Evolutionary conservation across 2,329 filamentous ascomycete species (phyloP).

Genomic region (Pseudopyricularia cyperi): DNA sequence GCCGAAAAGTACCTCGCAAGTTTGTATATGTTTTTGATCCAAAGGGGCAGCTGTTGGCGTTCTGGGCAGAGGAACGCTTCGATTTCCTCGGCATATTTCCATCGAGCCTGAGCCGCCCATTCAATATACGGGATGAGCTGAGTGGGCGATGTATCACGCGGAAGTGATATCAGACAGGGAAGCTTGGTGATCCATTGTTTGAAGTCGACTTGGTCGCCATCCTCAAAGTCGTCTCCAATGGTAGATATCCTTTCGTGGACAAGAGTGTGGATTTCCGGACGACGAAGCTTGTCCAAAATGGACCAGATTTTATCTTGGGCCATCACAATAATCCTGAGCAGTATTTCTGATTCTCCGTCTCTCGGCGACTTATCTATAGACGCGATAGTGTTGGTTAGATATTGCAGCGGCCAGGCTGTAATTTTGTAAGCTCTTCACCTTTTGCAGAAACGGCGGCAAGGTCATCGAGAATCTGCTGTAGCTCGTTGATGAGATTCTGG

Average conservation of each 20-base stretch:
- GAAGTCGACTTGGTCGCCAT: background rate
- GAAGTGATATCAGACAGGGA: background rate
- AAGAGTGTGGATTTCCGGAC: conserved; percentile 1
- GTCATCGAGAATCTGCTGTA: conserved; percentile 9
- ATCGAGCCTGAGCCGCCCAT: conserved; percentile 10
- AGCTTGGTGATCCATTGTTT: background rate
- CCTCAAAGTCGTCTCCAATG: background rate
- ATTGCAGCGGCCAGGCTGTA: background rate
- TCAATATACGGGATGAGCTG: conserved; percentile 4
- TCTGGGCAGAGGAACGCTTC: conserved; percentile 5
- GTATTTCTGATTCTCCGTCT: background rate
- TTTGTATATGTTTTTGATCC: conserved; percentile 9
- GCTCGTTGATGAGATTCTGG: conserved; percentile 5
- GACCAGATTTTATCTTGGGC: conserved; percentile 4
- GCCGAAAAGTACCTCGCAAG: conserved; percentile 10
- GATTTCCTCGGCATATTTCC: conserved; percentile 7
- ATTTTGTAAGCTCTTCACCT: conserved; percentile 1
- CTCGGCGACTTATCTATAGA: background rate
- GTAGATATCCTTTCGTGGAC: background rate
- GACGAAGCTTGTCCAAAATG: conserved; percentile 4
- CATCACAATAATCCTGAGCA: conserved; percentile 1
- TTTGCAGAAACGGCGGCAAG: conserved; percentile 9
- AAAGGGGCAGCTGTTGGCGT: conserved; percentile 4
- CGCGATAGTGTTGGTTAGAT: background rate
- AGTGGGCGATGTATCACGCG: background rate